Percentiles rank a stretch among this genome's conserved stretches.
Evolutionary conservation across 1,284 basidiomycete genomes (phyloP).

Genomic region (Rhodotorula sp.): DNA sequence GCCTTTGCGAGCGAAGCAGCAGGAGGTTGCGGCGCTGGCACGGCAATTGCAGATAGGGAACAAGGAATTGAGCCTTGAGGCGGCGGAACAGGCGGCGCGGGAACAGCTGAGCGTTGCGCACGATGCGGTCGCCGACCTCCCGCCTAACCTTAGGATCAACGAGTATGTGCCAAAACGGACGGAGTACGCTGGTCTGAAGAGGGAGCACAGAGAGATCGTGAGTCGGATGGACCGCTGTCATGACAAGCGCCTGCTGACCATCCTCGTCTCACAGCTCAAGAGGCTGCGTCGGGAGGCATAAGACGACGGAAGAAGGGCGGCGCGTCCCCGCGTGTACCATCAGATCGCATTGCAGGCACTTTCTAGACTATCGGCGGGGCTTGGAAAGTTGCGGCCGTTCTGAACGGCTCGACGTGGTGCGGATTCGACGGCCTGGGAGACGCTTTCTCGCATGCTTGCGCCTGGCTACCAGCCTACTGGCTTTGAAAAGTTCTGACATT

Average conservation of each 20-base stretch:
- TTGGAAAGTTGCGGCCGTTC: too few species aligned
- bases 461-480: too few species aligned
- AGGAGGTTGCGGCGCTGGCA: too few species aligned
- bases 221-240: not conserved
- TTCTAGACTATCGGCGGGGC: not conserved
- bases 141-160: conserved; percentile 37
- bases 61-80: not conserved
- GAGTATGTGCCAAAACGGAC: conserved; percentile 33
- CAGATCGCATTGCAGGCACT: not conserved
- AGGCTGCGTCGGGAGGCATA: conserved; percentile 26
- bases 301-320: not conserved
- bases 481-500: too few species aligned
- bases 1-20: too few species aligned
- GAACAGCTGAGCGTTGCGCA: too few species aligned
- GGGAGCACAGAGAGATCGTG: conserved; percentile 35
- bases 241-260: not conserved
- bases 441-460: too few species aligned
- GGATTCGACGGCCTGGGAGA: too few species aligned
- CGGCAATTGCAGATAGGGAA: too few species aligned
- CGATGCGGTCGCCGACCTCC: conserved; percentile 5
- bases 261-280: conserved; percentile 8
- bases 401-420: too few species aligned
- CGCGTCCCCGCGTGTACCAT: not conserved
- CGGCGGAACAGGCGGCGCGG: not conserved
- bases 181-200: conserved; percentile 34